Evolutionary conservation across 202 grass and related monocot genomes (phyloP).

Genomic region (Alloteropsis angusta): DNA sequence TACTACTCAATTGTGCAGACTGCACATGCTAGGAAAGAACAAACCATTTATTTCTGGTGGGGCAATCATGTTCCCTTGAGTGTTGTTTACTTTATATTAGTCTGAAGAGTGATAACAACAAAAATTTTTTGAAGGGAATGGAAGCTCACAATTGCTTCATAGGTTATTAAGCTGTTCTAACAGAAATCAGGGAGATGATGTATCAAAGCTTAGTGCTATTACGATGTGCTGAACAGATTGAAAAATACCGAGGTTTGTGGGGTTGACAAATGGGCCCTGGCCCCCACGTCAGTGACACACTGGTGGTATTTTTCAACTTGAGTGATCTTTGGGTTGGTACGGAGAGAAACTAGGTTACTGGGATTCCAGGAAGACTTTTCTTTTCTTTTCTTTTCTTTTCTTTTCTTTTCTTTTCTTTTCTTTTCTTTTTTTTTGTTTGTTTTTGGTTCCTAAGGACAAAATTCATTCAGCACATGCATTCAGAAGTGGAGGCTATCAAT

Average conservation of each 20-base stretch:
- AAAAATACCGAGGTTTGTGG: neutral
- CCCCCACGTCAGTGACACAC: neutral
- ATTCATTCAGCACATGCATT: constrained; percentile 6
- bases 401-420: neutral
- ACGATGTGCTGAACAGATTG: neutral
- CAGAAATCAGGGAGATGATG: neutral
- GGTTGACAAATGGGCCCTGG: too few relatives aligned
- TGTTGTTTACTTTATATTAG: constrained; percentile 10
- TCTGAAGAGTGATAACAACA: neutral
- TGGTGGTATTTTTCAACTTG: neutral
- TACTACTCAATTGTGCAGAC: constrained; percentile 4
- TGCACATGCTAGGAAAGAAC: constrained; percentile 15
- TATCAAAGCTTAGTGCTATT: neutral
- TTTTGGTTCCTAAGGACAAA: neutral
- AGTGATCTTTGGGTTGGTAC: neutral
- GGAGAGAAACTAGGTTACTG: neutral
- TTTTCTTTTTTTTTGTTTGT: too few relatives aligned
- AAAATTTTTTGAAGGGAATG: neutral
- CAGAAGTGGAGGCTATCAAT: constrained; percentile 22
- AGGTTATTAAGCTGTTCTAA: neutral
- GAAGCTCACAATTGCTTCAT: neutral
- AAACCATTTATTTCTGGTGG: constrained; percentile 26
- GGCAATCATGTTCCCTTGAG: constrained; percentile 21
- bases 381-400: neutral
- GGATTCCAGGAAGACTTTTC: neutral